phyloP scores from a whole-genome alignment of 2,329 filamentous ascomycete species.

The Elsinoe ampelina region DNA sequence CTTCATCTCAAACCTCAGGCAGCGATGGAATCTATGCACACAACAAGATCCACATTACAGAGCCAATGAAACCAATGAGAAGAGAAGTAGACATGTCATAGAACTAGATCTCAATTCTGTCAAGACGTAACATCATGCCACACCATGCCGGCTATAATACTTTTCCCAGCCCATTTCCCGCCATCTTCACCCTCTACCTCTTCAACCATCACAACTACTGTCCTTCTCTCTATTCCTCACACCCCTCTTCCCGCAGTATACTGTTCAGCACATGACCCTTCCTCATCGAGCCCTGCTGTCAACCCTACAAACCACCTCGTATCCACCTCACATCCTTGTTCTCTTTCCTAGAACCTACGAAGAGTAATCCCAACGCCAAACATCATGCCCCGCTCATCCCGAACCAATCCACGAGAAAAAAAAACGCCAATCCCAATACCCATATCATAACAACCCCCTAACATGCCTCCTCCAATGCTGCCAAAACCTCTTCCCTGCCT shows the following conservation, averaged over 20 bases:
- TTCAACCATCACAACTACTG: too few species aligned
- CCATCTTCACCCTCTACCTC: too few species aligned
- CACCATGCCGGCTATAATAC: neutral
- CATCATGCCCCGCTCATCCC: neutral
- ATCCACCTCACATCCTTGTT: too few species aligned
- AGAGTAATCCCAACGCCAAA: neutral
- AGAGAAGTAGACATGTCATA: neutral
- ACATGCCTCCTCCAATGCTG: neutral
- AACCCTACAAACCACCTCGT: too few species aligned
- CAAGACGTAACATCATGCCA: neutral
- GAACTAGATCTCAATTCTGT: constrained; percentile 3
- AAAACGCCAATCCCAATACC: neutral
- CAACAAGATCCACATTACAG: neutral
- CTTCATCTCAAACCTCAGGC: neutral
- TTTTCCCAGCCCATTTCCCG: neutral
- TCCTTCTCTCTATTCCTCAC: neutral
- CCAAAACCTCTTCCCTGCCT: neutral
- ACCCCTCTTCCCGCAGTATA: too few species aligned
- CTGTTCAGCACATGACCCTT: too few species aligned
- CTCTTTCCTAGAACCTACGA: too few species aligned
- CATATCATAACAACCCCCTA: neutral
- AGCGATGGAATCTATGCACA: neutral
- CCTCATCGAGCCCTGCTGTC: too few species aligned
- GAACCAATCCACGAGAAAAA: neutral
- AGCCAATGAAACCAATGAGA: neutral